Evolutionary conservation across 371 early-diverging fungal genomes (phyloP).

Genomic region (Coemansia sp.): DNA sequence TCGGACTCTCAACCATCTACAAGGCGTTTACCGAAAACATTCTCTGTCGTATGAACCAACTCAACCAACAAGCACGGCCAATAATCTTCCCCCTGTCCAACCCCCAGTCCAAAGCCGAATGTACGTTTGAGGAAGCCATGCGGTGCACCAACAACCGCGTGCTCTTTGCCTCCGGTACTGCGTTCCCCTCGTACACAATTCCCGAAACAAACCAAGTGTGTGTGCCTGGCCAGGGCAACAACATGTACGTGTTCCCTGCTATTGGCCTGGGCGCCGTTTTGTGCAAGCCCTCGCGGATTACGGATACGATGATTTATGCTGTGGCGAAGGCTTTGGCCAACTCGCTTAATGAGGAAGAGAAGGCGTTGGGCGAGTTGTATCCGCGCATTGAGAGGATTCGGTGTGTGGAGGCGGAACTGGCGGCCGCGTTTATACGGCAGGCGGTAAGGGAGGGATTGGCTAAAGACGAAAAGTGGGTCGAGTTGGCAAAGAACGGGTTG

Average conservation of each 20-base stretch:
- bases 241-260: constrained; percentile 91
- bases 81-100: constrained; percentile 93
- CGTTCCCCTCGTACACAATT: constrained; percentile 75
- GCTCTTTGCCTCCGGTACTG: constrained; percentile 91
- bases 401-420: constrained; percentile 72
- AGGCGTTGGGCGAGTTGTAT: constrained; percentile 66
- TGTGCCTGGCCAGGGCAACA: constrained; percentile 88
- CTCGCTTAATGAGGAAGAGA: constrained; percentile 70
- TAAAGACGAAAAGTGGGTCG: constrained; percentile 45
- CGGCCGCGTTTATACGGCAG: constrained; percentile 72
- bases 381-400: constrained; percentile 83
- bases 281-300: constrained; percentile 65
- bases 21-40: constrained; percentile 70
- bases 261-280: constrained; percentile 83
- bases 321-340: constrained; percentile 81
- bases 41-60: constrained; percentile 64
- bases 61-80: constrained; percentile 70
- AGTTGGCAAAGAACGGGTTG: constrained; percentile 30
- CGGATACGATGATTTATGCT: constrained; percentile 78
- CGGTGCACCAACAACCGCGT: constrained; percentile 71
- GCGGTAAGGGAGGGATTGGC: constrained; percentile 57
- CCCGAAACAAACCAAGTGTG: constrained; percentile 56
- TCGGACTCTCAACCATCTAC: constrained; percentile 78
- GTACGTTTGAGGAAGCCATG: constrained; percentile 90
- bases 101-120: constrained; percentile 84